Evolutionary conservation across 1,284 basidiomycete genomes (phyloP).

Genomic region (Ustilago trichophora): DNA sequence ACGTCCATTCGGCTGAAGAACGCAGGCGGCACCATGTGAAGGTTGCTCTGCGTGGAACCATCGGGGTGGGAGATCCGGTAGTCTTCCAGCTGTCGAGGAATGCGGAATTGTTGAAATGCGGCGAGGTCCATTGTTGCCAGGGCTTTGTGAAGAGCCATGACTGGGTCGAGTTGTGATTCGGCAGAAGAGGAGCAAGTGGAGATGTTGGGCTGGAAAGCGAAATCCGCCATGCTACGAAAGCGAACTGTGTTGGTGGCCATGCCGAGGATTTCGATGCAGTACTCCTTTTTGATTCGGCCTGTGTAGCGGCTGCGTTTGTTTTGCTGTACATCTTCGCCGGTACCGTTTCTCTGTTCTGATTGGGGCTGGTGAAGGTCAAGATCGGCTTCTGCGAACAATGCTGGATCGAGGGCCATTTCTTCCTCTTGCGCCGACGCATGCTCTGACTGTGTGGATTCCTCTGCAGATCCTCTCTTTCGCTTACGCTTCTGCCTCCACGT

Average conservation of each 20-base stretch:
- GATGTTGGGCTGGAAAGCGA: slow-evolving; percentile 53
- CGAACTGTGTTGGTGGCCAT: slow-evolving; percentile 81
- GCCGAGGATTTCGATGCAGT: slow-evolving; percentile 80
- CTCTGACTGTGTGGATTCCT: too few species aligned
- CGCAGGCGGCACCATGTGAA: slow-evolving; percentile 58
- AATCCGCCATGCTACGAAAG: slow-evolving; percentile 73
- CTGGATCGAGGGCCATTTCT: slow-evolving; percentile 23
- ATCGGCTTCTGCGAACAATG: slow-evolving; percentile 6
- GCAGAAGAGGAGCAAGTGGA: background rate
- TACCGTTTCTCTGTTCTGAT: too few species aligned
- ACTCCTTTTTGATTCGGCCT: slow-evolving; percentile 69
- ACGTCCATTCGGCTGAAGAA: slow-evolving; percentile 57
- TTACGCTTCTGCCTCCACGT: slow-evolving; percentile 49
- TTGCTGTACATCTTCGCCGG: background rate
- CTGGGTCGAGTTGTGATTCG: slow-evolving; percentile 22
- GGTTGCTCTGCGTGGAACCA: slow-evolving; percentile 32
- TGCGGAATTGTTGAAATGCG: slow-evolving; percentile 35
- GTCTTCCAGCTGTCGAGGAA: slow-evolving; percentile 43
- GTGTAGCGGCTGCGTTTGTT: slow-evolving; percentile 16
- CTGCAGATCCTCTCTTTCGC: too few species aligned
- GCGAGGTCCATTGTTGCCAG: slow-evolving; percentile 53
- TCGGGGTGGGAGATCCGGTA: slow-evolving; percentile 25
- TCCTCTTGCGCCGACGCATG: too few species aligned
- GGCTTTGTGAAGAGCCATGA: slow-evolving; percentile 45
- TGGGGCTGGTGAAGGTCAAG: too few species aligned